These are phyloP conservation scores for Triticum turgidum DNA, from an alignment of 176 grass and related monocot genomes.

Conservation along the genomic window DNA sequence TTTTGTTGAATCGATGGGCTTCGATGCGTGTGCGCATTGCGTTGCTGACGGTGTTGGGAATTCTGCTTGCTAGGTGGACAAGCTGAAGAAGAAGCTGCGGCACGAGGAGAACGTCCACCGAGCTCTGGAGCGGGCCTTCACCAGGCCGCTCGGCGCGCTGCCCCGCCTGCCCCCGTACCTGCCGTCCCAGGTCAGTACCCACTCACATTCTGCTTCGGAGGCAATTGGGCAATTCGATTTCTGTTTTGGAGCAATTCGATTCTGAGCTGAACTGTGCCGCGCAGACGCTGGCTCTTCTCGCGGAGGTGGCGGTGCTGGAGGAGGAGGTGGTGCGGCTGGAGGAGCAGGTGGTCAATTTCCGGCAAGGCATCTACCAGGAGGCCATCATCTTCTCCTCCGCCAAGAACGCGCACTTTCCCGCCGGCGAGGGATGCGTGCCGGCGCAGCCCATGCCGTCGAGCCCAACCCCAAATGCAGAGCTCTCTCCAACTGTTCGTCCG, in stretches of 20 bases:
- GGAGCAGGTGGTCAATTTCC: conserved; percentile 96
- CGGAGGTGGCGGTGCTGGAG: conserved; percentile 95
- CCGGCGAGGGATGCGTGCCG: conserved; percentile 8
- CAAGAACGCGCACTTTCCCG: conserved; percentile 36
- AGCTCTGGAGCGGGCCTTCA: conserved; percentile 92
- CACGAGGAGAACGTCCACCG: conserved; percentile 99
- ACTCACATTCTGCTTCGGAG: neutral
- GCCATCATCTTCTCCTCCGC: conserved; percentile 69
- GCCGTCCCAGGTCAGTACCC: conserved; percentile 63
- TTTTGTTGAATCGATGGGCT: neutral
- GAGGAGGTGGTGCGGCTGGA: conserved; percentile 93
- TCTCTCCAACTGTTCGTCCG: conserved; percentile 14
- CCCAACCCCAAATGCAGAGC: conserved; percentile 30
- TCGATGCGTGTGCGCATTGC: neutral
- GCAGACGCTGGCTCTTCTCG: conserved; percentile 86
- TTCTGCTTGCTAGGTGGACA: conserved; percentile 78
- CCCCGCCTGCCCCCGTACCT: conserved; percentile 96
- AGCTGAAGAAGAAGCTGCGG: conserved; percentile 90
- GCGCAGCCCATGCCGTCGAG: conserved; percentile 30
- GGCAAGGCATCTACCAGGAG: conserved; percentile 95
- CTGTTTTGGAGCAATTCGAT: neutral
- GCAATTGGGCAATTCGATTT: neutral
- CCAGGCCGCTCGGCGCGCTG: conserved; percentile 85
- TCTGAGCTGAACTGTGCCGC: neutral
- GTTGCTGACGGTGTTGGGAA: conserved; percentile 17